Evolutionary conservation across 169 alveolate genomes (phyloP).

Genomic region (Plasmodium berghei): DNA sequence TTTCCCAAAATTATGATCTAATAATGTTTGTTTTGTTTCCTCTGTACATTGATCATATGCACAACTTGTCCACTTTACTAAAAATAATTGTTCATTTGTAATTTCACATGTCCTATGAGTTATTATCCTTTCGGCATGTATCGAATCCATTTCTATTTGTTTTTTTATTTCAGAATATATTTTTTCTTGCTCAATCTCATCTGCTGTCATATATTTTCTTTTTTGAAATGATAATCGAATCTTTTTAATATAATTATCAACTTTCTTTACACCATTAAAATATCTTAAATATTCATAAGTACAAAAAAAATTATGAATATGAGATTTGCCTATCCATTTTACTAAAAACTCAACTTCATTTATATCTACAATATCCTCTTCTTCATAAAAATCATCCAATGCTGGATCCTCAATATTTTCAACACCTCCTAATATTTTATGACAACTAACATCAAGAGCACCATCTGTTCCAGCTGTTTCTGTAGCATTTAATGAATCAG

Average conservation of each 20-base stretch:
- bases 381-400: slow-evolving; percentile 67
- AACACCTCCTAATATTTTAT: not conserved
- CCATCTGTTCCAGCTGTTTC: not conserved
- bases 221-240: slow-evolving; percentile 84
- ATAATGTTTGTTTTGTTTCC: slow-evolving; percentile 88
- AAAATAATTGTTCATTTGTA: slow-evolving; percentile 78
- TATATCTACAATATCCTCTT: slow-evolving; percentile 66
- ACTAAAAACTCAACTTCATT: slow-evolving; percentile 86
- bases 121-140: slow-evolving; percentile 90
- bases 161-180: slow-evolving; percentile 89
- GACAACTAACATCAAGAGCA: not conserved
- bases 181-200: slow-evolving; percentile 92
- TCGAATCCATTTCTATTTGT: slow-evolving; percentile 92
- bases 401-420: slow-evolving; percentile 13
- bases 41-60: slow-evolving; percentile 93
- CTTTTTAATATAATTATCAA: slow-evolving; percentile 90
- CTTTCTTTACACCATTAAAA: slow-evolving; percentile 87
- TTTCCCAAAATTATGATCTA: slow-evolving; percentile 86
- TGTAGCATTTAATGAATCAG: not conserved
- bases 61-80: slow-evolving; percentile 93
- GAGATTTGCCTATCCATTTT: slow-evolving; percentile 93
- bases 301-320: slow-evolving; percentile 92
- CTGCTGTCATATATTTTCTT: slow-evolving; percentile 89
- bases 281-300: slow-evolving; percentile 86
- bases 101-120: slow-evolving; percentile 78